Evolutionary conservation across 192 early-diverging fungal genomes (phyloP), one percentile per base, ranked within the genome.

Genomic region (Backusella sp.): DNA sequence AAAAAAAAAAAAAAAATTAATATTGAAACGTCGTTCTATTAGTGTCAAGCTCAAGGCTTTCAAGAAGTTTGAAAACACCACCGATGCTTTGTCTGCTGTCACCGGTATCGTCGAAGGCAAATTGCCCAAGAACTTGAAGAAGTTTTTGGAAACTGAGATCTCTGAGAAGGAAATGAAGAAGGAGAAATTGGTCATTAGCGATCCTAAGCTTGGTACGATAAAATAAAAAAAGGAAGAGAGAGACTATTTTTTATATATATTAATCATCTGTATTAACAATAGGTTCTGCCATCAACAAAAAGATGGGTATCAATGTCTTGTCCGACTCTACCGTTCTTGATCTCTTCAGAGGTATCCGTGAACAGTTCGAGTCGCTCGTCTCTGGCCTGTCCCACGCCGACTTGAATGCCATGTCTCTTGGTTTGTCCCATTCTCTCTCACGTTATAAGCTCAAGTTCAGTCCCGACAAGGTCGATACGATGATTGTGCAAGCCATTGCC

Each of bases 391-490:
- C 94, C 39, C 86, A 91, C n/a, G 72, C 90, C n/a, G 96, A 97
- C 78, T 88, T 99, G 89, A 90, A 89, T 44, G 93, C 96, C 71
- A 98, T 99, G 96, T 91, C 95, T 76, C 92, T 99, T 67, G 98
- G 98, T 92, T 92, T 99, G 68, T 97, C 97, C 68, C 98, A 99
- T 91, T 98, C 96, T 42, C 93, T 98, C 62, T 99, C 98, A 28
- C 95, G 98, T 41, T 97, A 98, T 87, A 98, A 98, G 88, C 95
- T 99, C 86, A 99, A 99, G 88, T 99, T 99, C 91, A 94, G 92
- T 52, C 96, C 97, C 76, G 98, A 99, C 88, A 99, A 98, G 91
- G 96, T 98, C 17, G 98, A 99, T 88, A 99, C 97, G 46, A 99
- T 99, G 98, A 97, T 98, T 83, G 96, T 98, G 70, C 98, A 99